Evolutionary conservation across 1,284 basidiomycete species (phyloP).

Genomic region (Microbotryum silenes-acaulis): DNA sequence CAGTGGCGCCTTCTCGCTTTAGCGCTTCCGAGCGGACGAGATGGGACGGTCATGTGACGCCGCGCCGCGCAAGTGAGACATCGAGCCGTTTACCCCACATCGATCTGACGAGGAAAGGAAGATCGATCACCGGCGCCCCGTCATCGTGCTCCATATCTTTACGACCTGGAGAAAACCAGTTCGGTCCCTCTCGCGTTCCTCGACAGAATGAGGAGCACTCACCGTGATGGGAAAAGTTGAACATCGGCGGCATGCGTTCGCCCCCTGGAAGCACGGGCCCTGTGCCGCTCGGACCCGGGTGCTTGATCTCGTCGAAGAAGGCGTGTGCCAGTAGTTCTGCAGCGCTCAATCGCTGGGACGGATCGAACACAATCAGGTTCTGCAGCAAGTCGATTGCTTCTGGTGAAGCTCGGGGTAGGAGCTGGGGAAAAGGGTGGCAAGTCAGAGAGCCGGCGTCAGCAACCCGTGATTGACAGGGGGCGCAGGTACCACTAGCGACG

Average conservation of each 20-base stretch:
- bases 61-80: too few species aligned
- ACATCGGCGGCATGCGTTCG: constrained; percentile 1
- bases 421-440: constrained; percentile 38
- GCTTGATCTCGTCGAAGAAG: constrained; percentile 93
- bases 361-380: constrained; percentile 93
- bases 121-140: too few species aligned
- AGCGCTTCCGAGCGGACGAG: too few species aligned
- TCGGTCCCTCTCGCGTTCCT: too few species aligned
- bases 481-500: background rate
- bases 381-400: constrained; percentile 92
- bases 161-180: too few species aligned
- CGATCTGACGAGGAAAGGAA: too few species aligned
- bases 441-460: too few species aligned
- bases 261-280: background rate
- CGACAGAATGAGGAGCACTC: background rate
- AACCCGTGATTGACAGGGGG: background rate
- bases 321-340: constrained; percentile 79
- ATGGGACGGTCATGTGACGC: too few species aligned
- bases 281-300: constrained; percentile 4
- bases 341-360: constrained; percentile 76
- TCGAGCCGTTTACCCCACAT: too few species aligned
- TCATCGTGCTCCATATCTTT: too few species aligned
- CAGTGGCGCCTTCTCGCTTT: too few species aligned
- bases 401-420: constrained; percentile 87
- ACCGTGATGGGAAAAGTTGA: constrained; percentile 13